Base-by-base conservation (phyloP, 306 rosid genomes). In the Citrullus colocynthis region DNA sequence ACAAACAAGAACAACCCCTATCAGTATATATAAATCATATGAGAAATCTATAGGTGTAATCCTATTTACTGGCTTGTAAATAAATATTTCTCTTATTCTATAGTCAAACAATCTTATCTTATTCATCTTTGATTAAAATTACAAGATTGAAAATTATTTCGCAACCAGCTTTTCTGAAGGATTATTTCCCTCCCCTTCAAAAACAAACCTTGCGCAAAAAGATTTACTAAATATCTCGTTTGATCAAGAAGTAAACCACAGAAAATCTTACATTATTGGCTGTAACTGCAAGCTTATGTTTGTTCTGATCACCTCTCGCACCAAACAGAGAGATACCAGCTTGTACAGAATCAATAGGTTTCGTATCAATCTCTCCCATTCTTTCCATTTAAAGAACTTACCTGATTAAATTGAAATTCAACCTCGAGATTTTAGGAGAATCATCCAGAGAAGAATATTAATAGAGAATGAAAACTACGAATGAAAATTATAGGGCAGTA, bases 281-380 rank as follows among this genome's bases (percentile, higher is more conserved):
- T 2, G 81, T 28, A 12, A 75, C 66, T 2, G 81, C 21, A 12
- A 75, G 55, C 6, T 66, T 81, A 74, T 60, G 70, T 71, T 86
- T 91, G 78, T 81, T 81, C 37, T 80, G 84, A 82, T 91, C 91
- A 21, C 67, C 64, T 79, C 78, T 91, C 70, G 89, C 93, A 74
- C 85, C 97, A 76, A 90, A 90, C 81, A 93, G 78, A 34, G 84
- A 86, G 71, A 90, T 82, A 6, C 94, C 88, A 62, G 81, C 78
- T 85, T 74, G 89, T 44, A 94, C 98, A 1, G 97, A 76, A 82
- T 94, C 94, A 81, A 90, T 91, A 18, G 96, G 86, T 77, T 88
- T 90, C 66, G 91, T 90, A 85, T 93, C 97, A 75, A 90, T 82
- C 86, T 88, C 96, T 52, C 89, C 93, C 93, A 86, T 86, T 54